phyloP scores from a whole-genome alignment of 805 yeast genomes.

The Sugiyamaella floridensis region DNA sequence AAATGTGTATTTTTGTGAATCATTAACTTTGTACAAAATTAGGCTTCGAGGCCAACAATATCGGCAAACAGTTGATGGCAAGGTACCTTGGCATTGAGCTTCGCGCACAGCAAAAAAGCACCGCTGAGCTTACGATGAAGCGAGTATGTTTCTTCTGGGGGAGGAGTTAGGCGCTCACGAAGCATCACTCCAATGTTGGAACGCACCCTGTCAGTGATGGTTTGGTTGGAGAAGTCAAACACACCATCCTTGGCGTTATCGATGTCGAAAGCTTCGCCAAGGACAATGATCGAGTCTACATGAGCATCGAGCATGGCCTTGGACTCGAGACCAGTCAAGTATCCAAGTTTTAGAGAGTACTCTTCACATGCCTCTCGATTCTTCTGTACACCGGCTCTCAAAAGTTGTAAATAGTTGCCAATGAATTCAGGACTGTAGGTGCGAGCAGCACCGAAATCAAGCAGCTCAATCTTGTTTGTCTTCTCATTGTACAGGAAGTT shows the following conservation, averaged over 20 bases:
- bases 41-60: conserved; percentile 47
- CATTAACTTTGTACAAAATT: neutral
- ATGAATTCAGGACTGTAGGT: conserved; percentile 66
- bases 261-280: conserved; percentile 84
- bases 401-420: conserved; percentile 56
- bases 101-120: conserved; percentile 82
- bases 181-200: conserved; percentile 85
- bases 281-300: conserved; percentile 77
- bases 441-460: conserved; percentile 95
- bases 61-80: conserved; percentile 71
- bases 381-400: conserved; percentile 65
- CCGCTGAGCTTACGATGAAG: conserved; percentile 93
- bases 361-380: conserved; percentile 60
- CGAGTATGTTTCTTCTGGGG: conserved; percentile 98
- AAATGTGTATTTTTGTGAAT: too few relatives aligned
- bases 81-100: conserved; percentile 75
- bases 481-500: conserved; percentile 75
- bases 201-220: conserved; percentile 89
- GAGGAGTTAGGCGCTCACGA: conserved; percentile 86
- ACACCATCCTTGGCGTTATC: conserved; percentile 35
- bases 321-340: conserved; percentile 85
- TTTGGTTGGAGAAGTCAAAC: conserved; percentile 75
- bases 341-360: conserved; percentile 70
- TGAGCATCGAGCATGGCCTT: conserved; percentile 87
- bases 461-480: conserved; percentile 69